These are phyloP conservation scores for Rhodotorula graminis DNA, from an alignment of 768 basidiomycete species.

Conservation along the genomic window DNA sequence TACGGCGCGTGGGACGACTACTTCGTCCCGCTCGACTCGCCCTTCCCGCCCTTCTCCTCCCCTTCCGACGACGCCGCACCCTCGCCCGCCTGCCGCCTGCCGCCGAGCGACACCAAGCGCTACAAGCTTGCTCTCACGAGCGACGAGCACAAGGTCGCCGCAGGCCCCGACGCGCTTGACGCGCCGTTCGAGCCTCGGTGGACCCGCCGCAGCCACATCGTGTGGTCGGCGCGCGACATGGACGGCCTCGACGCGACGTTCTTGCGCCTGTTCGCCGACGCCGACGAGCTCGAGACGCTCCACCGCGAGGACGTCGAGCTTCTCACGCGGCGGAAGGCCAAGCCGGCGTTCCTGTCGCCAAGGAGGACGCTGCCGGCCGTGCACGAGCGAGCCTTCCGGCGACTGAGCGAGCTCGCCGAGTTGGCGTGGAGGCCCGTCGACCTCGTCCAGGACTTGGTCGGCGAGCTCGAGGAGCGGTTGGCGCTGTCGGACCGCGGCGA, in stretches of 20 bases:
- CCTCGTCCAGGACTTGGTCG: not conserved
- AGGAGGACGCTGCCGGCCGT: slow-evolving; percentile 17
- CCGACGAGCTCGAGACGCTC: not conserved
- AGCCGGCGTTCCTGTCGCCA: slow-evolving; percentile 10
- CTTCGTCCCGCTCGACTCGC: slow-evolving; percentile 6
- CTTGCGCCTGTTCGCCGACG: slow-evolving; percentile 10
- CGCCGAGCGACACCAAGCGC: not conserved
- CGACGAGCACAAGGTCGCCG: not conserved
- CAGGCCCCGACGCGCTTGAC: not conserved
- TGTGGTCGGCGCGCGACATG: slow-evolving; percentile 25
- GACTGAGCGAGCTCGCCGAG: slow-evolving; percentile 7
- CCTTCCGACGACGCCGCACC: too few relatives aligned
- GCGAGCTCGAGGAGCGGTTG: not conserved
- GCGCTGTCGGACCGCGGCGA: not conserved
- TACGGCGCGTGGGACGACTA: slow-evolving; percentile 30
- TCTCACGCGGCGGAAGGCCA: not conserved
- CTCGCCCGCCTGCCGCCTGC: not conserved
- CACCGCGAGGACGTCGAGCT: not conserved
- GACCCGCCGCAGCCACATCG: slow-evolving; percentile 11
- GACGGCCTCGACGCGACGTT: slow-evolving; percentile 27
- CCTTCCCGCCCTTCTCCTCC: slow-evolving; percentile 3
- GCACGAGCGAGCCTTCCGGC: slow-evolving; percentile 23
- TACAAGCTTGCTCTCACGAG: not conserved
- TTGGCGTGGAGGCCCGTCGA: slow-evolving; percentile 17
- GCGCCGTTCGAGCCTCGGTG: slow-evolving; percentile 1